A percentile compares a stretch with the other conserved stretches of the same genome.
Evolutionary conservation across 768 basidiomycete species (phyloP).

Genomic region (Rickenella mellea): DNA sequence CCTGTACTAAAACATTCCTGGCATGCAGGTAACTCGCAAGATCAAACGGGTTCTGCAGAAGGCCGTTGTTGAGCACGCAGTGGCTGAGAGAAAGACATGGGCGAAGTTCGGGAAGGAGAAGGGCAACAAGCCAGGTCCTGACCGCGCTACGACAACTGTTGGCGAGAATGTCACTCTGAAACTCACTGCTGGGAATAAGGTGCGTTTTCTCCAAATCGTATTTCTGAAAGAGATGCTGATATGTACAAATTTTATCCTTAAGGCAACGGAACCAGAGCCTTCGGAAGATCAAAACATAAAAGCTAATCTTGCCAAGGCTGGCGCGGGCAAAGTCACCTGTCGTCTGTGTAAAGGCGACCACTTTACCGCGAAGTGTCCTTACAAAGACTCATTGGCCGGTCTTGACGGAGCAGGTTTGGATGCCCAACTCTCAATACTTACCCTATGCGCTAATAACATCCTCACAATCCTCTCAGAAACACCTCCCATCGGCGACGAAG

Average conservation of each 20-base stretch:
- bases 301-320: slow-evolving; percentile 55
- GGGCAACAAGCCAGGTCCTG: slow-evolving; percentile 80
- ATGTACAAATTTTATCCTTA: slow-evolving; percentile 1
- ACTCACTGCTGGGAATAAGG: slow-evolving; percentile 47
- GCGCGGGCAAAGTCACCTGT: slow-evolving; percentile 85
- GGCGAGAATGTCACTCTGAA: slow-evolving; percentile 64
- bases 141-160: slow-evolving; percentile 89
- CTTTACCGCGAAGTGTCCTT: slow-evolving; percentile 97
- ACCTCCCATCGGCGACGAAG: slow-evolving; percentile 25
- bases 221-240: neutral
- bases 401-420: slow-evolving; percentile 48
- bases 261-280: slow-evolving; percentile 61
- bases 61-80: slow-evolving; percentile 85
- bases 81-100: slow-evolving; percentile 92
- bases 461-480: slow-evolving; percentile 20
- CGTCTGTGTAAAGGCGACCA: slow-evolving; percentile 94
- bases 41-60: slow-evolving; percentile 84
- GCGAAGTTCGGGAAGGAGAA: slow-evolving; percentile 88
- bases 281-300: slow-evolving; percentile 59
- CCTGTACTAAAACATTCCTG: slow-evolving; percentile 2
- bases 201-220: slow-evolving; percentile 25
- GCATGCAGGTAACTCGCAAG: slow-evolving; percentile 68
- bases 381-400: slow-evolving; percentile 85
- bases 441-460: no score
- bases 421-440: no score